Evolutionary conservation across 1,284 basidiomycete genomes (phyloP), one percentile per base, ranked within the genome.

Genomic region (Papiliotrema fonsecae): DNA sequence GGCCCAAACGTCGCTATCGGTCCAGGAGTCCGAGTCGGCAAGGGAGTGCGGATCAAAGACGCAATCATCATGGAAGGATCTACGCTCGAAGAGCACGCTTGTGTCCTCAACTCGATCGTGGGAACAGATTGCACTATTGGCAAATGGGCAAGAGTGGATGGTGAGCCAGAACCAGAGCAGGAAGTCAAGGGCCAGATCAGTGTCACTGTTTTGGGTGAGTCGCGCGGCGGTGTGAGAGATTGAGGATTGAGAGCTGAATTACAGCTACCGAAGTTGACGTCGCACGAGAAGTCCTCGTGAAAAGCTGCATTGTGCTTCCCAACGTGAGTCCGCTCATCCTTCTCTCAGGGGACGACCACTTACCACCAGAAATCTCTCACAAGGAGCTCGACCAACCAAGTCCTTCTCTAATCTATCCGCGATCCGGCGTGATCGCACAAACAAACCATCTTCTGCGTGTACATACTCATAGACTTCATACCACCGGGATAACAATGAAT

Each of bases 121-220:
- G 73, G 73, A 2, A 49, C 49, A 24, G 55, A 70, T 47, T 71
- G 69, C 48, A 58, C 57, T 19, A 60, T 78, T 42, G 77, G 76
- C 0, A 67, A 73, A 7, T 79, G 77, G 77, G 69, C 74, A 3
- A 65, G 77, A 42, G 75, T 78, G 14, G 76, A 77, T 50, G 77
- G 77, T 4, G 56, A 66, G 39, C 69, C 71, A 13, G 73, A 74
- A 49, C 62, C 67, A 11, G 64, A 68, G 24, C 56, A 67, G 19
- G 72, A 68, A 14, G 62, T 65, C 45, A 73, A 72, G 57, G 70
- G 69, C 18, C 63, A 76, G 57, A 73, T 77, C 57, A 72, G 65
- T 42, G 75, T 78, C 28, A 71, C 73, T 25, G 76, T 78, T 32
- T 63, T 77, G 42, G 74, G 74, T 75, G 37, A 56, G 67, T 61